These are phyloP conservation scores for Fusarium citri DNA, from an alignment of 2,329 filamentous ascomycete genomes.

Conservation along the genomic window DNA sequence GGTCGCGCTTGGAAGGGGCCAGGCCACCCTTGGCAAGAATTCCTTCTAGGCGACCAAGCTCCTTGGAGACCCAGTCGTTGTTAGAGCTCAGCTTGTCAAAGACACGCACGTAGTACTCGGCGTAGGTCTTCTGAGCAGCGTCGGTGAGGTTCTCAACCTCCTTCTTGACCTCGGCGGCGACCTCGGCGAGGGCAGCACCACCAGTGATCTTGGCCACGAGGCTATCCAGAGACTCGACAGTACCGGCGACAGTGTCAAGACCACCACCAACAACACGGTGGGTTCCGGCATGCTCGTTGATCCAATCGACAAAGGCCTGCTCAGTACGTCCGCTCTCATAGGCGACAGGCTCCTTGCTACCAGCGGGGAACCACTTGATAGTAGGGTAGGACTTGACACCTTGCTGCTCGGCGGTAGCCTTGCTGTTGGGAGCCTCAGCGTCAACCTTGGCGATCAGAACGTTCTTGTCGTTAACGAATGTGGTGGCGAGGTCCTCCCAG, in stretches of 20 bases:
- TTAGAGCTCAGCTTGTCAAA: constrained; percentile 86
- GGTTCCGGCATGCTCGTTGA: constrained; percentile 91
- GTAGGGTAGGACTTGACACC: constrained; percentile 91
- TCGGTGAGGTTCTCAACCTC: constrained; percentile 74
- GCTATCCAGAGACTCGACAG: constrained; percentile 80
- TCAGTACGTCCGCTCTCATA: constrained; percentile 85
- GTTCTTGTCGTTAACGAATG: constrained; percentile 80
- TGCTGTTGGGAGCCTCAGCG: constrained; percentile 87
- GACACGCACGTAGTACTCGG: constrained; percentile 93
- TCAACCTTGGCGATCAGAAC: constrained; percentile 96
- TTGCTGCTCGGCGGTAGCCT: constrained; percentile 79
- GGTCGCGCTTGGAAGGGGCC: constrained; percentile 86
- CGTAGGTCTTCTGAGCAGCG: constrained; percentile 76
- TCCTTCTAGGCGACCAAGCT: constrained; percentile 81
- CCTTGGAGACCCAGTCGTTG: constrained; percentile 84
- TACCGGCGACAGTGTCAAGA: constrained; percentile 83
- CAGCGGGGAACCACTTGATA: constrained; percentile 96
- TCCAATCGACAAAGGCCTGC: constrained; percentile 78
- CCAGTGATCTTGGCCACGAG: constrained; percentile 80
- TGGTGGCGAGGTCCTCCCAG: constrained; percentile 87
- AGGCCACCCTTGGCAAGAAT: constrained; percentile 89
- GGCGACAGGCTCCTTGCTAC: constrained; percentile 74
- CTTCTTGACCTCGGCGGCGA: constrained; percentile 78
- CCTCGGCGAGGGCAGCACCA: constrained; percentile 70
- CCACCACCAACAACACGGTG: constrained; percentile 85